Percentiles rank a stretch among this genome's conserved stretches.
Evolutionary conservation across 164 flowering plant genomes (phyloP).

Genomic region (Malania oleifera): DNA sequence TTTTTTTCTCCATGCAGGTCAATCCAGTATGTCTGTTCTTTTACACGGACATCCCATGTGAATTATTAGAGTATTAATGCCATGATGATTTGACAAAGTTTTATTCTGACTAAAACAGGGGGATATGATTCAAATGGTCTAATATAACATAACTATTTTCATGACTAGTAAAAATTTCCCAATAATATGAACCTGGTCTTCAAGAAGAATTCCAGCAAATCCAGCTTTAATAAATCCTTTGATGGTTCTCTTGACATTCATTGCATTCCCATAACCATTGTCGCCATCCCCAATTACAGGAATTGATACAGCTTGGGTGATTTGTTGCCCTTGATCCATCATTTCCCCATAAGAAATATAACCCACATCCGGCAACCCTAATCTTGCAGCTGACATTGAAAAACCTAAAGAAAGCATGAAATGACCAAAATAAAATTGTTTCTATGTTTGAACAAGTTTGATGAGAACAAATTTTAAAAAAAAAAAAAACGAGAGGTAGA

Average conservation of each 20-base stretch:
- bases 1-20: no score
- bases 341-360: constrained; percentile 87
- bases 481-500: not conserved
- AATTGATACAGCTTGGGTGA: constrained; percentile 79
- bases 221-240: constrained; percentile 83
- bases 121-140: no score
- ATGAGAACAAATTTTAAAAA: not conserved
- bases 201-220: constrained; percentile 88
- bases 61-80: no score
- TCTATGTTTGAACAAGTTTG: not conserved
- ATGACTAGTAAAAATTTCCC: not conserved
- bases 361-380: constrained; percentile 92
- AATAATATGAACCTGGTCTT: constrained; percentile 68
- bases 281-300: constrained; percentile 98
- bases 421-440: not conserved
- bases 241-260: constrained; percentile 98
- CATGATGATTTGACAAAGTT: no score
- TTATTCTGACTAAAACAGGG: no score
- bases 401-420: constrained; percentile 44
- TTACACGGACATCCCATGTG: no score
- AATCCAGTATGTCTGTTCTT: no score
- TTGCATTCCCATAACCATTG: constrained; percentile 96
- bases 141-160: not conserved
- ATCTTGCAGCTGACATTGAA: constrained; percentile 77
- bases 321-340: constrained; percentile 84